These are phyloP conservation scores for Centella asiatica DNA, from an alignment of 129 eudicot species.

Conservation along the genomic window DNA sequence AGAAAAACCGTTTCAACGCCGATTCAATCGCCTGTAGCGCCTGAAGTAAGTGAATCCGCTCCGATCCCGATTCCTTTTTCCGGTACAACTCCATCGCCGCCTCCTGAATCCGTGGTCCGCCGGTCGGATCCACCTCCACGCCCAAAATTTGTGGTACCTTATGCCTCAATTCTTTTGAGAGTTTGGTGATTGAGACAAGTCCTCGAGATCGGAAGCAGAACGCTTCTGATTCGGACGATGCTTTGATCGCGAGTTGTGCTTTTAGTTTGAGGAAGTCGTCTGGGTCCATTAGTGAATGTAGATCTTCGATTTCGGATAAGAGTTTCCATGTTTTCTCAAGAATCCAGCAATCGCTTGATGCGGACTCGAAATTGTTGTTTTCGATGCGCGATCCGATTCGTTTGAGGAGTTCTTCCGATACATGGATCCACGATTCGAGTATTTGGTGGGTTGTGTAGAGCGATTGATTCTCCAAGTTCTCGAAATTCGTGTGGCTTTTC, in stretches of 20 bases:
- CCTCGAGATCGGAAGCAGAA: conserved; percentile 74
- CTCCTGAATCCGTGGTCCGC: conserved; percentile 80
- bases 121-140: conserved; percentile 86
- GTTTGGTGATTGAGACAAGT: conserved; percentile 44
- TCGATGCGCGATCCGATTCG: conserved; percentile 42
- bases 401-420: conserved; percentile 33
- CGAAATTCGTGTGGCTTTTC: conserved; percentile 32
- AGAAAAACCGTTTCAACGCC: conserved; percentile 69
- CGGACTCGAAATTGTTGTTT: conserved; percentile 20
- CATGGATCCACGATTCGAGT: conserved; percentile 66
- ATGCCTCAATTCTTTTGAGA: conserved; percentile 57
- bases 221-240: conserved; percentile 36
- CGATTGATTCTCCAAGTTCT: conserved; percentile 58
- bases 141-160: conserved; percentile 67
- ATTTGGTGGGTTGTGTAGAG: conserved; percentile 63
- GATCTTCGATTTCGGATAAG: conserved; percentile 41
- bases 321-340: conserved; percentile 61
- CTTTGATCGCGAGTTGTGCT: conserved; percentile 49
- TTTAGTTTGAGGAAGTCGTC: conserved; percentile 66
- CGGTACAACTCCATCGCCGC: conserved; percentile 77
- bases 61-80: conserved; percentile 24
- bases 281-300: conserved; percentile 71
- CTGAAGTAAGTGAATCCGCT: conserved; percentile 60
- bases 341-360: conserved; percentile 48
- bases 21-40: conserved; percentile 76